Conservation (phyloP, 2,329 filamentous ascomycete genomes). For the Scedosporium boydii region DNA sequence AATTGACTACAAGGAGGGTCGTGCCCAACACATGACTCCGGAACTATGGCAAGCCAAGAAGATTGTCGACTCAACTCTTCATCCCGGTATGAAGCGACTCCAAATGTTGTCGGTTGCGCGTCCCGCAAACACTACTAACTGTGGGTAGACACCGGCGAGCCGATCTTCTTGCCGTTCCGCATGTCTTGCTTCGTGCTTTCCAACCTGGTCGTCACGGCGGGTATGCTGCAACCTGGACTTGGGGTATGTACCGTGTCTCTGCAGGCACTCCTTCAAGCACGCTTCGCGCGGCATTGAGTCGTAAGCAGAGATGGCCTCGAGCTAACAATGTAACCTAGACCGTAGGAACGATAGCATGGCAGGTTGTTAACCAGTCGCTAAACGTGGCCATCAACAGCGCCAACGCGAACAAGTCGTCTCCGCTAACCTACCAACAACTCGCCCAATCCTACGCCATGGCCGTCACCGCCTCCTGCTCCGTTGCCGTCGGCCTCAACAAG, state of each 20-base stretch:
- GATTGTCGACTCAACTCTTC: conserved; percentile 89
- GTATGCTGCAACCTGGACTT: conserved; percentile 90
- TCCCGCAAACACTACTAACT: not conserved
- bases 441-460: conserved; percentile 85
- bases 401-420: conserved; percentile 96
- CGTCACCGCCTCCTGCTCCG: conserved; percentile 85
- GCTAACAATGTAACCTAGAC: conserved; percentile 37
- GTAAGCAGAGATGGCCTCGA: not conserved
- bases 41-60: conserved; percentile 96
- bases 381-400: conserved; percentile 97
- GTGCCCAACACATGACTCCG: conserved; percentile 70
- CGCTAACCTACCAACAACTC: conserved; percentile 70
- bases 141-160: conserved; percentile 71
- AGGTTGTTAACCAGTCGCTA: conserved; percentile 91
- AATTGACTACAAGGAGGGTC: conserved; percentile 77
- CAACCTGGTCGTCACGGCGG: conserved; percentile 88
- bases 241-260: conserved; percentile 35
- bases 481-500: conserved; percentile 84
- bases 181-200: conserved; percentile 95
- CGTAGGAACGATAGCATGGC: conserved; percentile 82
- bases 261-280: conserved; percentile 3
- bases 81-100: conserved; percentile 59
- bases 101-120: not conserved
- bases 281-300: not conserved
- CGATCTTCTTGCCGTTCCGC: conserved; percentile 88